Conservation (phyloP, 163 green algal genomes). For the Scenedesmus sp. region DNA sequence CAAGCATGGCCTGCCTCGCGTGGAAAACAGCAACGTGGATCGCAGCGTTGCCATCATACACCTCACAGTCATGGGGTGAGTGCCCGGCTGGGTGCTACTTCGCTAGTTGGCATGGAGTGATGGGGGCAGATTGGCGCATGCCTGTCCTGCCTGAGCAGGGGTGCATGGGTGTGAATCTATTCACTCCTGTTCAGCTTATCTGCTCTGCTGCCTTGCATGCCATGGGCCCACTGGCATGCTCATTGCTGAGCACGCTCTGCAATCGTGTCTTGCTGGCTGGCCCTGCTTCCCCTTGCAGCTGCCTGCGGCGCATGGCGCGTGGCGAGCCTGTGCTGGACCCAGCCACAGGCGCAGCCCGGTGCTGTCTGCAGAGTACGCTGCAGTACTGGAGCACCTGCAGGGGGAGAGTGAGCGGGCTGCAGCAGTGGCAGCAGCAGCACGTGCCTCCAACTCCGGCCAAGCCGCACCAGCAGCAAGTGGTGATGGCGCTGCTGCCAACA, state of each 20-base stretch:
- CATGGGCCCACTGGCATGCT: too few species aligned
- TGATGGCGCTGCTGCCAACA: background rate
- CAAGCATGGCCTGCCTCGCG: conserved; percentile 83
- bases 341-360: conserved; percentile 63
- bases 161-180: too few species aligned
- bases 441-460: background rate
- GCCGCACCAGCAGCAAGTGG: background rate
- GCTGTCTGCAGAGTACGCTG: conserved; percentile 78
- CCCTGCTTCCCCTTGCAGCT: conserved; percentile 34
- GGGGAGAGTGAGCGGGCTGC: conserved; percentile 37
- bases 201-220: too few species aligned
- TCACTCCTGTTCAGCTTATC: too few species aligned
- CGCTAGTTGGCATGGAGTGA: too few species aligned
- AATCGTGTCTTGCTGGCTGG: background rate
- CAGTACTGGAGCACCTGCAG: conserved; percentile 56
- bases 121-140: too few species aligned
- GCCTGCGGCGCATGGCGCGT: conserved; percentile 69
- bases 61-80: conserved; percentile 83
- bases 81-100: background rate
- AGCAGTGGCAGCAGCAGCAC: conserved; percentile 2
- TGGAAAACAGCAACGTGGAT: conserved; percentile 97
- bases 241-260: too few species aligned
- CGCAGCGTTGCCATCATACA: conserved; percentile 91
- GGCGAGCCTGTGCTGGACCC: conserved; percentile 81
- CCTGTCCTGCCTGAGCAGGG: too few species aligned